Evolutionary conservation across 2,329 filamentous ascomycete genomes (phyloP).

Genomic region (Ophiostoma pallidulum): DNA sequence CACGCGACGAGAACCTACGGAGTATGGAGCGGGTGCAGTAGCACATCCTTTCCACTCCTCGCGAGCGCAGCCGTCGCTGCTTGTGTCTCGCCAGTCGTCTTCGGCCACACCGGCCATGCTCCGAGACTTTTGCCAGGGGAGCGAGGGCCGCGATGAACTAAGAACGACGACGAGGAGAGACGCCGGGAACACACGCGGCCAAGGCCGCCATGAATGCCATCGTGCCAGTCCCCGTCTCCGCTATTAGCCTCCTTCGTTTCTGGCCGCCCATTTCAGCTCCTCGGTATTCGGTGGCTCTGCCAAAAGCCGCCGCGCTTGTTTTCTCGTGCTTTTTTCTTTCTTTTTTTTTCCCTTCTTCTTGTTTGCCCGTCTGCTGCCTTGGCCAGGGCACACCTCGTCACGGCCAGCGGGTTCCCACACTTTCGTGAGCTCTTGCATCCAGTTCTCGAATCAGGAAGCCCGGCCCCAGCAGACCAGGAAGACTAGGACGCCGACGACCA

Average conservation of each 20-base stretch:
- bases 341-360: neutral
- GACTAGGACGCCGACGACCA: too few species aligned
- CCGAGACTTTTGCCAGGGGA: too few species aligned
- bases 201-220: neutral
- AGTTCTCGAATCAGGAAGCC: neutral
- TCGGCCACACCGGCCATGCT: too few species aligned
- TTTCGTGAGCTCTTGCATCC: neutral
- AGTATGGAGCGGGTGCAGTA: constrained; percentile 4
- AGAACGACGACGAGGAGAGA: too few species aligned
- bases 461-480: too few species aligned
- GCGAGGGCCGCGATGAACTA: too few species aligned
- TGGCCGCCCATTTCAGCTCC: too few species aligned
- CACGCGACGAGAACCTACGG: constrained; percentile 1
- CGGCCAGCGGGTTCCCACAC: neutral
- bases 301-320: too few species aligned
- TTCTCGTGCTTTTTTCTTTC: neutral
- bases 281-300: too few species aligned
- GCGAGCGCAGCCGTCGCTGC: neutral
- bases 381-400: neutral
- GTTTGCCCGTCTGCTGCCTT: too few species aligned
- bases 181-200: too few species aligned
- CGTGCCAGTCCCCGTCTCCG: neutral
- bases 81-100: too few species aligned
- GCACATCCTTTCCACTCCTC: neutral
- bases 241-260: neutral